Conservation (phyloP, 2,329 filamentous ascomycete genomes). For the Chrysoporthe puriensis region DNA sequence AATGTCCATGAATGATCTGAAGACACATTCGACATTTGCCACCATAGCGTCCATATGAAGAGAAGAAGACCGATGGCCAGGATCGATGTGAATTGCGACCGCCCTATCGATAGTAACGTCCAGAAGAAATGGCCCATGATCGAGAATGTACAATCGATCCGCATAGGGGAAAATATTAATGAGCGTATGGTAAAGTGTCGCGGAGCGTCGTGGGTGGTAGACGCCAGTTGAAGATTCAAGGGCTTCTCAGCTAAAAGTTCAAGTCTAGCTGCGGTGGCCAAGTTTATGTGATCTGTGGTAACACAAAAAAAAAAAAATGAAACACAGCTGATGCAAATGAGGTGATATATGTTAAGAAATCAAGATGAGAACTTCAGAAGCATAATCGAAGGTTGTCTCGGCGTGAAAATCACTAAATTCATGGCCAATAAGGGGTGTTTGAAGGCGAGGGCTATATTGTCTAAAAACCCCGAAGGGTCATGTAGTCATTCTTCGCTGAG, state of each 20-base stretch:
- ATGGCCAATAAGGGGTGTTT: not conserved
- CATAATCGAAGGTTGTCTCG: not conserved
- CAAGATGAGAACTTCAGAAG: not conserved
- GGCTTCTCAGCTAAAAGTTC: not conserved
- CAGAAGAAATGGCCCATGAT: not conserved
- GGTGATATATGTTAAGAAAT: not conserved
- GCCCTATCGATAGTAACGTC: not conserved
- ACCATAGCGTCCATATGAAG: slow-evolving; percentile 18
- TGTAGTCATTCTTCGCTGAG: not conserved
- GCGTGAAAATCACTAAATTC: too few relatives aligned
- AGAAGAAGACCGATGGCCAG: slow-evolving; percentile 14
- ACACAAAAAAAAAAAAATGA: not conserved
- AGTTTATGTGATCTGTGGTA: not conserved
- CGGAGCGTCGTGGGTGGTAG: not conserved
- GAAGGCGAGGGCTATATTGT: not conserved
- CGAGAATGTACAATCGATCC: too few relatives aligned
- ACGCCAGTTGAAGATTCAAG: not conserved
- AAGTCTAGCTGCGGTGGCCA: not conserved
- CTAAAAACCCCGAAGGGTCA: not conserved
- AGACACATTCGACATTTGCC: slow-evolving; percentile 13
- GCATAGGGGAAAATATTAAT: not conserved
- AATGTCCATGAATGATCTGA: slow-evolving; percentile 12
- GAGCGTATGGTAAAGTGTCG: not conserved
- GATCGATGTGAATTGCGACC: slow-evolving; percentile 2
- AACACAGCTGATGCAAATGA: not conserved